phyloP scores from a whole-genome alignment of 202 grass and related monocot genomes.

The Cymbopogon flexuosus region DNA sequence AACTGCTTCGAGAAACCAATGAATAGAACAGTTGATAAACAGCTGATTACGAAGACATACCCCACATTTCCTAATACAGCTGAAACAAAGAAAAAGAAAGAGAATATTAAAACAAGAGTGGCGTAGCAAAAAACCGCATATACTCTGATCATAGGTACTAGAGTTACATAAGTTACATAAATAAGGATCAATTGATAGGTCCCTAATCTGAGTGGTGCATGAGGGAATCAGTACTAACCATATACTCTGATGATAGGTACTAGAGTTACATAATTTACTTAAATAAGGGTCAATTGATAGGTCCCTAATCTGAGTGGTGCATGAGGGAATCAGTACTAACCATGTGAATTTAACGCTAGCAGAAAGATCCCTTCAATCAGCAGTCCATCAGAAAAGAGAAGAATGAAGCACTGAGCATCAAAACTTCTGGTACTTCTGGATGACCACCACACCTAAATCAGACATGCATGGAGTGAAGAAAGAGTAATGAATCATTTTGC shows the following conservation, averaged over 20 bases:
- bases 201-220: background rate
- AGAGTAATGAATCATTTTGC: background rate
- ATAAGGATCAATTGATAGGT: background rate
- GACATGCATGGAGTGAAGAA: background rate
- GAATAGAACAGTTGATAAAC: background rate
- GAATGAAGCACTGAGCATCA: background rate
- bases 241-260: background rate
- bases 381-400: background rate
- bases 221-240: background rate
- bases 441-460: background rate
- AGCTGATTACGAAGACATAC: background rate
- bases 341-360: background rate
- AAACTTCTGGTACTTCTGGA: background rate
- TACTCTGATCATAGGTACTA: background rate
- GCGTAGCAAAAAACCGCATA: background rate
- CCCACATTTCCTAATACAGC: background rate
- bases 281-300: background rate
- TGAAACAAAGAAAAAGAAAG: background rate
- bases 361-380: background rate
- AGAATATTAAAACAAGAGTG: background rate
- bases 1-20: background rate
- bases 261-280: background rate
- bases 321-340: background rate
- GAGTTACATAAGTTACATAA: background rate
- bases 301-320: background rate